Percentiles rank a stretch among this genome's conserved stretches.
These are phyloP conservation scores for Penicillium sp. DNA, from an alignment of 2,329 filamentous ascomycete species.

Conservation along the genomic window DNA sequence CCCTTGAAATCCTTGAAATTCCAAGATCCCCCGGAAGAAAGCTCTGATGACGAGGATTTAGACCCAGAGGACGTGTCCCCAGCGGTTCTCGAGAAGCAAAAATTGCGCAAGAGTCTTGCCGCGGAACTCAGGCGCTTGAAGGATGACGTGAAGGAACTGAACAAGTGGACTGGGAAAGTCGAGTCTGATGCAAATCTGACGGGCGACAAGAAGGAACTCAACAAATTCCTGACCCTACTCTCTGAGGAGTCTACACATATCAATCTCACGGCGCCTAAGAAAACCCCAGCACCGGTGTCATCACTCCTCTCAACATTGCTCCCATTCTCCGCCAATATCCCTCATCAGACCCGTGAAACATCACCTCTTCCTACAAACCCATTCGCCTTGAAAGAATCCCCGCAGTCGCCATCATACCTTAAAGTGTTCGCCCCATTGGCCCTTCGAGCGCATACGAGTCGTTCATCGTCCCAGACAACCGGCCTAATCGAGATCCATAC, in stretches of 20 bases:
- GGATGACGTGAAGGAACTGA: slow-evolving; percentile 57
- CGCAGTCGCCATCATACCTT: slow-evolving; percentile 66
- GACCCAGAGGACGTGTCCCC: slow-evolving; percentile 17
- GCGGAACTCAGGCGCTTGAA: slow-evolving; percentile 58
- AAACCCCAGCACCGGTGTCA: slow-evolving; percentile 31
- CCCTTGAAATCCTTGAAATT: slow-evolving; percentile 30
- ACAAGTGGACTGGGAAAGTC: slow-evolving; percentile 58
- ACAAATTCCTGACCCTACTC: slow-evolving; percentile 31
- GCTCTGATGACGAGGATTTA: slow-evolving; percentile 3
- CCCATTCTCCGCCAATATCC: slow-evolving; percentile 37
- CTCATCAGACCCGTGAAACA: slow-evolving; percentile 19
- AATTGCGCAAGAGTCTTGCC: slow-evolving; percentile 53
- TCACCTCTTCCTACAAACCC: slow-evolving; percentile 61
- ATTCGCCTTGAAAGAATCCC: slow-evolving; percentile 53
- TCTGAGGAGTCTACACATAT: slow-evolving; percentile 27
- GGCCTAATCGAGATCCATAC: slow-evolving; percentile 34
- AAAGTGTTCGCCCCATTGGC: slow-evolving; percentile 68
- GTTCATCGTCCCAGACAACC: slow-evolving; percentile 18
- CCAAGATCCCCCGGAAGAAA: slow-evolving; percentile 15
- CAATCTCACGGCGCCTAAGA: slow-evolving; percentile 18
- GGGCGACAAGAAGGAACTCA: slow-evolving; percentile 36
- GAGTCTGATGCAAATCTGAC: slow-evolving; percentile 32
- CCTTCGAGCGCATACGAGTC: slow-evolving; percentile 44
- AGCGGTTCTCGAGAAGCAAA: slow-evolving; percentile 48
- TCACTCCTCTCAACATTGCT: slow-evolving; percentile 41